Evolutionary conservation across 192 early-diverging fungal genomes (phyloP), one percentile per base, ranked within the genome.

Genomic region (Geranomyces variabilis): DNA sequence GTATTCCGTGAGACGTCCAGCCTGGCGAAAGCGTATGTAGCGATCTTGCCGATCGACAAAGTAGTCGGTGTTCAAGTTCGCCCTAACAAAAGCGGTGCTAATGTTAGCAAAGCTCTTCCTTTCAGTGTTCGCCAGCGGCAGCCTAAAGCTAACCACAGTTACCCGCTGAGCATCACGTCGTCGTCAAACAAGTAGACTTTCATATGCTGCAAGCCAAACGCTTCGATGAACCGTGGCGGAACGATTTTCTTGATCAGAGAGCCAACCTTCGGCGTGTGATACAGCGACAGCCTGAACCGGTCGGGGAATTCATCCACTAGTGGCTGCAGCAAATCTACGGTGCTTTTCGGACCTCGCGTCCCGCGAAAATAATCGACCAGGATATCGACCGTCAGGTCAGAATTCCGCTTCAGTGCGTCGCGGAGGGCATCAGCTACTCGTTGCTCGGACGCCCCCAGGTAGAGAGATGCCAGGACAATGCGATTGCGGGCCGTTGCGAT

Each of bases 1-100:
- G 71, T 96, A 96, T 21, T 83, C 71, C 0, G 87, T 83, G 21
- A 99, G 49, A 0, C 75, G 73, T 33, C 62, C 61, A 1, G 77
- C 69, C 31, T 88, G 76, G 0, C 80, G 58, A 67, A 97, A 90
- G 66, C 81, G 70, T 57, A 98, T 85, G 61, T 97, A 98, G 24
- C 97, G 90, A 81, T 99, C 97, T 77, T 99, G 97, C 9, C 97
- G 86, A 80, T 93, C 88, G 17, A 87, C 90, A 83, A 99, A 99
- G 76, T 99, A 99, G 73, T 99, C 95, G 17, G 81, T 84, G 76
- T 89, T 94, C 63, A 97, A 81, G 69, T 98, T 98, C 9, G 96
- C 97, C 0, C 96, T 95, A 79, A 26, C 5, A 15, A 28, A 10
- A 41, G 36, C 36, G 36, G 10, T 3, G 36, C 36, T n/a, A 41